Percentiles rank a stretch among this genome's conserved stretches.
These are phyloP conservation scores for Cyclospora cayetanensis DNA, from an alignment of 169 alveolate genomes.

Conservation along the genomic window DNA sequence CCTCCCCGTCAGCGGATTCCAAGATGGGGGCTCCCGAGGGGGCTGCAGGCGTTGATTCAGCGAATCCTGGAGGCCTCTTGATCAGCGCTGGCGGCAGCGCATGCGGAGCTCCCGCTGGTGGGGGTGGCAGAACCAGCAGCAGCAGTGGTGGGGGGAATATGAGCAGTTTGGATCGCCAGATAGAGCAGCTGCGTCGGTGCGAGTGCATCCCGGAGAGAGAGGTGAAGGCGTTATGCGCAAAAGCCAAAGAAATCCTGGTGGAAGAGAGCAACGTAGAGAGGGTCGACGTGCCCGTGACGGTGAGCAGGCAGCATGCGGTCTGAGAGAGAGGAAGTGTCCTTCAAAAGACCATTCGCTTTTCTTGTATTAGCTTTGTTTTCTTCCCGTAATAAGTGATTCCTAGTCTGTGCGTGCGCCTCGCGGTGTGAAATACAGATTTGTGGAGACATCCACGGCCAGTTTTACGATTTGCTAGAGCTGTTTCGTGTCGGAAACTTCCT, in stretches of 20 bases:
- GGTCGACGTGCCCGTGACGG: conserved; percentile 98
- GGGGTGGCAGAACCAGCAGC: not conserved
- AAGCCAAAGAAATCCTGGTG: conserved; percentile 96
- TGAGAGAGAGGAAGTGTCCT: not conserved
- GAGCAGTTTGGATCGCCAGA: conserved; percentile 91
- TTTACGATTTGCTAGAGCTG: conserved; percentile 96
- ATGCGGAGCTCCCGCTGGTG: not conserved
- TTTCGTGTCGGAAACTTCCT: conserved; percentile 93
- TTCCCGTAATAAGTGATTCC: not conserved
- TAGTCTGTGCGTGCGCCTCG: not conserved
- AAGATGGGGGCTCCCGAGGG: too few species aligned
- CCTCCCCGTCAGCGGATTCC: too few species aligned
- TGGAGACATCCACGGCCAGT: conserved; percentile 99
- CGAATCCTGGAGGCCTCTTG: too few species aligned
- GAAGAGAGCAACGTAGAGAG: conserved; percentile 97
- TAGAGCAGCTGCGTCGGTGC: conserved; percentile 92
- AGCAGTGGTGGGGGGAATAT: conserved; percentile 61
- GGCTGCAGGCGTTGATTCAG: too few species aligned
- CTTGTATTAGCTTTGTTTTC: not conserved
- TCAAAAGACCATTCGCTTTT: not conserved
- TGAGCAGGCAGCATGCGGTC: too few species aligned
- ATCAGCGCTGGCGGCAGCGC: not conserved
- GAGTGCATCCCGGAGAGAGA: conserved; percentile 96
- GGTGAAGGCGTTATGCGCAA: conserved; percentile 95
- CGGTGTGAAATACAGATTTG: conserved; percentile 81